Evolutionary conservation across 2,329 filamentous ascomycete genomes (phyloP), one percentile per base, ranked within the genome.

Genomic region (Drechslerella stenobrocha): DNA sequence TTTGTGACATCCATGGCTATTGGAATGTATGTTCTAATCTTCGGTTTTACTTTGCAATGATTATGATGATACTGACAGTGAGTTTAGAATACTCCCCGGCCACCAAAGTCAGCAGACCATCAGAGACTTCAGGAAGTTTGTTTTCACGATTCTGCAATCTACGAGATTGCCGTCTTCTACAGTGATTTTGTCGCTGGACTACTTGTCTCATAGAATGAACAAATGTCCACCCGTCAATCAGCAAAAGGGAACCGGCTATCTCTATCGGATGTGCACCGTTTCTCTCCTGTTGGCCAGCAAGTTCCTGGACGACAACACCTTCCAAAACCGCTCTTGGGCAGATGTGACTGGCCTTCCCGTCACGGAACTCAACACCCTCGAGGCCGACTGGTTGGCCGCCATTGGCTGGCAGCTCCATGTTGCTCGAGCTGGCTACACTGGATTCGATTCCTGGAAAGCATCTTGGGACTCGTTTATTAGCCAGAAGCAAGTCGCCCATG

Each of bases 281-380:
- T 85, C 88, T 5, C 80, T 96, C 60, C 82, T 96, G 52, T 81
- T 96, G 53, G 91, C 90, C 66, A 95, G 90, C 84, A 96, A 96
- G 79, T 96, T 96, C 74, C 80, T 96, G 71, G 91, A 96, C 74
- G 91, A 96, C 80, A 96, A 96, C 78, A 96, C 91, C 3, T 96
- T 96, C 78, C 91, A 96, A 81, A 96, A 96, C 79, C 87, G 89
- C 57, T 96, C 91, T 0, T 96, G 91, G 91, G 89, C 91, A 3
- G 91, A 96, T 75, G 91, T 96, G 52, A 96, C 90, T 77, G 89
- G 89, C 69, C 95, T 96, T 71, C 81, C 86, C 28, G 90, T 96
- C 18, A 78, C 82, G 1, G 90, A 96, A 74, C 81, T 96, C 72
- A 96, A 96, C 78, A 80, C 82, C 66, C 83, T 95, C 76, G 91